phyloP scores from a whole-genome alignment of 768 basidiomycete genomes.

The Russula compacta region DNA sequence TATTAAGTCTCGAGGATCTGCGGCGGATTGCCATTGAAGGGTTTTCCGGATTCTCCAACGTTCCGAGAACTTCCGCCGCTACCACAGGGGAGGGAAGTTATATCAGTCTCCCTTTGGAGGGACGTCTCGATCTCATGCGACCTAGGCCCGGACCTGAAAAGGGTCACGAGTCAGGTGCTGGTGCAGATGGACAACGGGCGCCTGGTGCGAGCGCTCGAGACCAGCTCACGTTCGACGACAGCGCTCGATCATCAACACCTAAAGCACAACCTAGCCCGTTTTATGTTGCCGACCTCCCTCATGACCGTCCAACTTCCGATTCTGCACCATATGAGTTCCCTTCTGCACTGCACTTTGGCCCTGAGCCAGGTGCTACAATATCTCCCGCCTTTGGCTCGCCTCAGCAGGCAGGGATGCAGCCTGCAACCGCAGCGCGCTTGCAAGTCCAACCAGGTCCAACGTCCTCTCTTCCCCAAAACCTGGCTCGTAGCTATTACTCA shows the following conservation, averaged over 20 bases:
- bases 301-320: background rate
- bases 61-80: background rate
- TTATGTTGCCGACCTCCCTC: background rate
- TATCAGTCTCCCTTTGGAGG: slow-evolving; percentile 73
- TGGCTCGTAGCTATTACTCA: slow-evolving; percentile 11
- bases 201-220: background rate
- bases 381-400: background rate
- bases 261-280: background rate
- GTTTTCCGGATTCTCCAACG: slow-evolving; percentile 26
- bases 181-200: background rate
- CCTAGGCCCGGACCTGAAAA: slow-evolving; percentile 28
- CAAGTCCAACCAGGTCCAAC: slow-evolving; percentile 9
- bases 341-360: background rate
- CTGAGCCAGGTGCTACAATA: background rate
- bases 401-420: slow-evolving; percentile 7
- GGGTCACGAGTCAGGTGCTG: slow-evolving; percentile 7
- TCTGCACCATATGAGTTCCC: background rate
- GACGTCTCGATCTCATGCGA: slow-evolving; percentile 81
- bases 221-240: background rate
- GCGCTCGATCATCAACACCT: background rate
- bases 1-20: slow-evolving; percentile 32
- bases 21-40: slow-evolving; percentile 54
- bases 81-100: slow-evolving; percentile 58
- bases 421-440: slow-evolving; percentile 1
- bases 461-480: slow-evolving; percentile 21